Conservation (phyloP, 1,284 basidiomycete species). For the Ganoderma lingzhi region DNA sequence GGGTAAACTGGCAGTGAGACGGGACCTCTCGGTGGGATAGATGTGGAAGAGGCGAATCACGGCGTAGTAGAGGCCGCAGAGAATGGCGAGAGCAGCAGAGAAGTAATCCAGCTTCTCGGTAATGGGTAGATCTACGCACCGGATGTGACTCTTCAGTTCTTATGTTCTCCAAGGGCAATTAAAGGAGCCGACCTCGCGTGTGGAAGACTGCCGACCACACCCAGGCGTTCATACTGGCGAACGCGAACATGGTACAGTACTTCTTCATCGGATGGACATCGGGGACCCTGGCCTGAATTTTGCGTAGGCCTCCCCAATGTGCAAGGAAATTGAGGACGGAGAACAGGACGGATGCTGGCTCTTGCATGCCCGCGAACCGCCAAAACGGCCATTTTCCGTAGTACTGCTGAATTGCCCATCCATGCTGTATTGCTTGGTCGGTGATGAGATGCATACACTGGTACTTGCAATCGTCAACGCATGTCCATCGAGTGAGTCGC, state of each 20-base stretch:
- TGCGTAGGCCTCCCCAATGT: conserved; percentile 67
- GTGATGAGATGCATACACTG: conserved; percentile 89
- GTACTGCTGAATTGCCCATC: conserved; percentile 74
- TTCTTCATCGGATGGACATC: conserved; percentile 71
- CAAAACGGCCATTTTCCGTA: conserved; percentile 98
- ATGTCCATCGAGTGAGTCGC: conserved; percentile 76
- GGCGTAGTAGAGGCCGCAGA: conserved; percentile 79
- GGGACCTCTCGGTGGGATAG: conserved; percentile 55
- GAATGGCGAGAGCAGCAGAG: conserved; percentile 86
- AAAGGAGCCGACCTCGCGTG: conserved; percentile 72
- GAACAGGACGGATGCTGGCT: conserved; percentile 93
- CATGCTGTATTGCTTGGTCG: conserved; percentile 57
- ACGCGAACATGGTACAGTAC: conserved; percentile 77
- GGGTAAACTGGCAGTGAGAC: conserved; percentile 37
- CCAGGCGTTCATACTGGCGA: conserved; percentile 91
- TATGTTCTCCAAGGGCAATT: conserved; percentile 8
- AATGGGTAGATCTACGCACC: conserved; percentile 69
- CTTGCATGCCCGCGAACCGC: conserved; percentile 88
- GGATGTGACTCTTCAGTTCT: conserved; percentile 10
- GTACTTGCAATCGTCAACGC: conserved; percentile 90
- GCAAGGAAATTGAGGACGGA: conserved; percentile 85
- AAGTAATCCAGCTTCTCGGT: conserved; percentile 98
- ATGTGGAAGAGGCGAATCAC: conserved; percentile 83
- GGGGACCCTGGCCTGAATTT: conserved; percentile 59
- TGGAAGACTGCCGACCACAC: conserved; percentile 94